Evolutionary conservation across 2,329 filamentous ascomycete genomes (phyloP).

Genomic region (Chalaropsis ovoidea): DNA sequence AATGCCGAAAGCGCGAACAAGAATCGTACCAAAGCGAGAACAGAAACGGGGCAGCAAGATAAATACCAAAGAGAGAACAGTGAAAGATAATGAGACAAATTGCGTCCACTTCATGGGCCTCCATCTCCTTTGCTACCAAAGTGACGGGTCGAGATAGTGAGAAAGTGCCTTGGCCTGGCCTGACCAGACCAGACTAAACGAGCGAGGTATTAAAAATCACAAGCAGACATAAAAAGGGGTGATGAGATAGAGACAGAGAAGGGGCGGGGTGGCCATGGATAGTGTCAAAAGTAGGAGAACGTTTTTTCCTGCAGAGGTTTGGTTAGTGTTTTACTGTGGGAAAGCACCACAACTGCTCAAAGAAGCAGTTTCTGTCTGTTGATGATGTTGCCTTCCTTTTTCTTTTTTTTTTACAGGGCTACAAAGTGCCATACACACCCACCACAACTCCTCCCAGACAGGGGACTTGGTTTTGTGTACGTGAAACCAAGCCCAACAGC

Average conservation of each 20-base stretch:
- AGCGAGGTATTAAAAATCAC: conserved; percentile 5
- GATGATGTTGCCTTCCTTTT: background rate
- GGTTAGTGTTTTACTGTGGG: background rate
- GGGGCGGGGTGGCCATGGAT: background rate
- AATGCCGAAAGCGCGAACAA: conserved; percentile 2
- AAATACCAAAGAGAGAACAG: background rate
- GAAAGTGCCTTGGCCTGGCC: background rate
- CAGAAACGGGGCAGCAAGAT: background rate
- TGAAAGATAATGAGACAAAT: background rate
- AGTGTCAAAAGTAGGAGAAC: background rate
- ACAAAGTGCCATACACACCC: background rate
- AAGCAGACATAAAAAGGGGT: background rate
- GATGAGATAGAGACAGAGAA: background rate
- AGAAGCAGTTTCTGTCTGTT: background rate
- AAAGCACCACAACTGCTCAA: background rate
- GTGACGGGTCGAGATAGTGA: conserved; percentile 2
- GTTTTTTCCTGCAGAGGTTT: background rate
- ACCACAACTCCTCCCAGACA: background rate
- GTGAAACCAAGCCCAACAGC: background rate
- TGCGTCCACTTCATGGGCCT: background rate
- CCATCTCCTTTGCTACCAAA: background rate
- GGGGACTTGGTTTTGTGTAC: background rate
- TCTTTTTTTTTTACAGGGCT: conserved; percentile 1
- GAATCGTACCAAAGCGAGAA: background rate
- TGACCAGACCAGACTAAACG: background rate